Percentiles rank a stretch among this genome's conserved stretches.
Evolutionary conservation across 208 protist species (phyloP).

Genomic region (Leishmania arabica): DNA sequence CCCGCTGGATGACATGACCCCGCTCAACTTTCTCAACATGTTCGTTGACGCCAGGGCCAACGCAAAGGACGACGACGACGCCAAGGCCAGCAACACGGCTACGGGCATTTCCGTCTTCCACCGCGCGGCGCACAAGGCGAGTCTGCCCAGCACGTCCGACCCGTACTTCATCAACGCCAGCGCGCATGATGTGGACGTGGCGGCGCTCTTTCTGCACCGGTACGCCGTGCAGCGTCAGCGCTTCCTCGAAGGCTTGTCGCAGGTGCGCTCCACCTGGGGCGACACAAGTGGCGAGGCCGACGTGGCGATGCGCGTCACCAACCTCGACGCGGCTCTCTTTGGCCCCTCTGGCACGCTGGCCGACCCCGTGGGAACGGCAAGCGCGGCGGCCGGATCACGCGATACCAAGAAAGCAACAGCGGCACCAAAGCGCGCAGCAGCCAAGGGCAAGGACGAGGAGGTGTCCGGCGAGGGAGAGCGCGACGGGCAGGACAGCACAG

Average conservation of each 20-base stretch:
- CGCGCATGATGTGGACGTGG: conserved; percentile 85
- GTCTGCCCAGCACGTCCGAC: conserved; percentile 83
- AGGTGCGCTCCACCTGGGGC: conserved; percentile 87
- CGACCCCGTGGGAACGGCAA: conserved; percentile 19
- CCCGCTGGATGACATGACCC: conserved; percentile 91
- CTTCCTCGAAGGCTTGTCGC: conserved; percentile 81
- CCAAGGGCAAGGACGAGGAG: conserved; percentile 35
- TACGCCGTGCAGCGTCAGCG: conserved; percentile 91
- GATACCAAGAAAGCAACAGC: background rate
- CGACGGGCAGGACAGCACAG: background rate
- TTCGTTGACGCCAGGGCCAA: conserved; percentile 84
- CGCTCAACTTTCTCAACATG: conserved; percentile 88
- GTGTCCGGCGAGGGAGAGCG: conserved; percentile 27
- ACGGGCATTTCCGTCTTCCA: conserved; percentile 82
- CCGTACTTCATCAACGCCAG: conserved; percentile 86
- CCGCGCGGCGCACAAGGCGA: conserved; percentile 62
- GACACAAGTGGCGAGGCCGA: conserved; percentile 83
- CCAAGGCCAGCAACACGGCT: conserved; percentile 29
- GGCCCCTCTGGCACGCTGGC: conserved; percentile 66
- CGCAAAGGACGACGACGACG: conserved; percentile 42
- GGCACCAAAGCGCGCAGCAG: background rate
- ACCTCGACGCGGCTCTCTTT: conserved; percentile 79
- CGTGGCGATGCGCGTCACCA: conserved; percentile 64
- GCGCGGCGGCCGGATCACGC: background rate
- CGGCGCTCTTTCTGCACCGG: conserved; percentile 86